Conservation (phyloP, 331 rosid genomes). For the Telfairia occidentalis region DNA sequence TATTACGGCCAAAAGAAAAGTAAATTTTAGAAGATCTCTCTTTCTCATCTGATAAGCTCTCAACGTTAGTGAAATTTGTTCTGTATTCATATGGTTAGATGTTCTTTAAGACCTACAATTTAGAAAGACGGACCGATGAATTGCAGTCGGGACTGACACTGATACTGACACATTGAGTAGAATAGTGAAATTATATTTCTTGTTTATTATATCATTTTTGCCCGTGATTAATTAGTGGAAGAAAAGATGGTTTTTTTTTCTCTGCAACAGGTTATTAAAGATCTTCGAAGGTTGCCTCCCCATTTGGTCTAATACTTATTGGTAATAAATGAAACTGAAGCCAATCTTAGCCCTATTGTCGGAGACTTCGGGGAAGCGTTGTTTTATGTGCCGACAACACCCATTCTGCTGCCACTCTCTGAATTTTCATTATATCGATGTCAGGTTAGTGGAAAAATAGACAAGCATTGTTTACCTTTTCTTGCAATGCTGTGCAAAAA, state of each 20-base stretch:
- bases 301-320: neutral
- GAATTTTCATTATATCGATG: conserved; percentile 8
- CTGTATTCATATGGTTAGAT: neutral
- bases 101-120: neutral
- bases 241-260: neutral
- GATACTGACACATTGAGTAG: neutral
- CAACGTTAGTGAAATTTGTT: neutral
- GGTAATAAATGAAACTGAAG: conserved; percentile 1
- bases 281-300: neutral
- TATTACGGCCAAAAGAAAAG: neutral
- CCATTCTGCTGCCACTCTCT: neutral
- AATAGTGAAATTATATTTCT: neutral
- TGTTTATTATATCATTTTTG: neutral
- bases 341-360: neutral
- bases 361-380: neutral
- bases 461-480: neutral
- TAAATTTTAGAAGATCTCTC: neutral
- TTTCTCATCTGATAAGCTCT: neutral
- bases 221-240: neutral
- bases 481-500: conserved; percentile 5
- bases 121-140: neutral
- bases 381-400: conserved; percentile 11
- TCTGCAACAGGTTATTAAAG: conserved; percentile 2
- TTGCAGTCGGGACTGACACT: neutral
- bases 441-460: conserved; percentile 9